phyloP scores from a whole-genome alignment of 805 yeast genomes.

The Grigorovia humatica region DNA sequence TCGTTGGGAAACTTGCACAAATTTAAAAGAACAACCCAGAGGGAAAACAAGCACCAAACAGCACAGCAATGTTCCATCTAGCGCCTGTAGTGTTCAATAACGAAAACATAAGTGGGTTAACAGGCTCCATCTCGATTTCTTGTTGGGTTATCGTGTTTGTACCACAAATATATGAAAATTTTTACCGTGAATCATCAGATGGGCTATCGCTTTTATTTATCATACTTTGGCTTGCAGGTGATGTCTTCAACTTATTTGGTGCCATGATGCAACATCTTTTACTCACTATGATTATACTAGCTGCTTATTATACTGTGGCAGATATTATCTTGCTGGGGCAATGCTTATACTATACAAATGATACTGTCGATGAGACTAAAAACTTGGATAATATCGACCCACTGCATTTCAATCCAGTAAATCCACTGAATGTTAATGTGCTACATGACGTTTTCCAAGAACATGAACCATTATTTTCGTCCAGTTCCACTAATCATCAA shows the following conservation, averaged over 20 bases:
- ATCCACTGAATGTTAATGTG: constrained; percentile 68
- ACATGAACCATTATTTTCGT: constrained; percentile 19
- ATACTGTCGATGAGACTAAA: constrained; percentile 27
- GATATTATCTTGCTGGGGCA: constrained; percentile 78
- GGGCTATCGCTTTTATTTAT: constrained; percentile 83
- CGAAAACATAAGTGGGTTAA: constrained; percentile 63
- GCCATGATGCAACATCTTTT: constrained; percentile 81
- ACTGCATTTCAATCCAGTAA: constrained; percentile 79
- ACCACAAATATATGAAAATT: constrained; percentile 92
- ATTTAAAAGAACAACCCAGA: not conserved
- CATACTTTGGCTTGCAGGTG: constrained; percentile 87
- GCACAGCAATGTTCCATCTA: constrained; percentile 8
- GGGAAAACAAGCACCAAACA: not conserved
- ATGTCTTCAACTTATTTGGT: constrained; percentile 86
- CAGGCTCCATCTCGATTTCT: constrained; percentile 77
- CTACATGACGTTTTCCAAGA: constrained; percentile 36
- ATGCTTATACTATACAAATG: constrained; percentile 50
- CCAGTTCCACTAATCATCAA: constrained; percentile 2
- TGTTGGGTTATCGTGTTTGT: constrained; percentile 98
- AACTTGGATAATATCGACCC: constrained; percentile 39
- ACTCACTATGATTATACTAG: constrained; percentile 89
- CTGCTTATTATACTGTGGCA: constrained; percentile 85
- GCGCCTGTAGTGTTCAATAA: constrained; percentile 53
- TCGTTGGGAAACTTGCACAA: not conserved
- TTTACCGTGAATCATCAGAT: constrained; percentile 73